Percentiles rank a stretch among this genome's conserved stretches.
phyloP scores from a whole-genome alignment of 345 rosid species.

The Luvunga scandens region DNA sequence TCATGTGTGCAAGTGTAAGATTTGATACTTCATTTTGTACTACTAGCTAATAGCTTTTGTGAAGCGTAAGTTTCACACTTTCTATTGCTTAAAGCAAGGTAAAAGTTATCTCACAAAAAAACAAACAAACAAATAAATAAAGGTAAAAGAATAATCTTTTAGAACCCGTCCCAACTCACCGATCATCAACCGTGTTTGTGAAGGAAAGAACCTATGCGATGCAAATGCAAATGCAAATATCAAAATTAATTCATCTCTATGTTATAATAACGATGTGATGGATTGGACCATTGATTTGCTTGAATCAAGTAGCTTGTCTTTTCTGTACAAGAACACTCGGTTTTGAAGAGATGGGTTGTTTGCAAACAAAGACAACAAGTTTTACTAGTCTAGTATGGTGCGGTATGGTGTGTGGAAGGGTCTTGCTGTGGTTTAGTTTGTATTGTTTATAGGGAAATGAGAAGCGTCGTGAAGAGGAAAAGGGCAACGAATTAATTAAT shows the following conservation, averaged over 20 bases:
- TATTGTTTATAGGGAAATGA: background rate
- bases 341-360: too few species aligned
- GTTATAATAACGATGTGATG: constrained; percentile 23
- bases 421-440: background rate
- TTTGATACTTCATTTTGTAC: background rate
- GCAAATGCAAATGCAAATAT: background rate
- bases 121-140: too few species aligned
- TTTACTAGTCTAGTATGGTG: too few species aligned
- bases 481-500: constrained; percentile 3
- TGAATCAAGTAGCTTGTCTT: constrained; percentile 18
- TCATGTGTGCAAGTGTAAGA: background rate
- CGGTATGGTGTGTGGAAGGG: too few species aligned
- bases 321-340: constrained; percentile 7
- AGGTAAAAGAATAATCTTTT: constrained; percentile 18
- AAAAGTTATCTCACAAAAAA: background rate
- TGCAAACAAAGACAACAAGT: too few species aligned
- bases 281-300: constrained; percentile 27
- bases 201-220: background rate
- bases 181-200: background rate
- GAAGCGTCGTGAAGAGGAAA: constrained; percentile 16
- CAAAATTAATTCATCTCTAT: background rate
- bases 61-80: constrained; percentile 18
- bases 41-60: constrained; percentile 3
- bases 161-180: background rate
- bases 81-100: constrained; percentile 17